Conservation (phyloP, 192 early-diverging fungal species). For the Lobulomyces angularis region DNA sequence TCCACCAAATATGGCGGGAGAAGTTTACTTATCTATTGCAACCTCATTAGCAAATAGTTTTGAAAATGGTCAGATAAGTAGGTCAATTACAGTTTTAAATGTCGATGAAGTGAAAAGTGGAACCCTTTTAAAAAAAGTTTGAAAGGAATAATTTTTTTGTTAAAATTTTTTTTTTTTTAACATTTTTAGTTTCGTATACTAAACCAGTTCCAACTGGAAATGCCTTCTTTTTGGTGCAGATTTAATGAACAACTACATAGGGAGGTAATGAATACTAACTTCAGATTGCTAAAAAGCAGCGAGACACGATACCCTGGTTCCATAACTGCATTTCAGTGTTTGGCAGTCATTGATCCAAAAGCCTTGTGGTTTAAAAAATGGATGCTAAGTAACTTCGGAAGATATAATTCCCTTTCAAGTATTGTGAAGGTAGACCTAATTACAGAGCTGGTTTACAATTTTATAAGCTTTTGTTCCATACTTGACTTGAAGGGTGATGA, state of each 20-base stretch:
- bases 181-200: slow-evolving; percentile 32
- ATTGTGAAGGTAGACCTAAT: slow-evolving; percentile 18
- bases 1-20: slow-evolving; percentile 33
- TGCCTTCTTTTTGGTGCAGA: slow-evolving; percentile 37
- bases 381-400: slow-evolving; percentile 28
- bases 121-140: slow-evolving; percentile 26
- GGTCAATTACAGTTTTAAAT: slow-evolving; percentile 15
- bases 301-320: neutral
- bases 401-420: slow-evolving; percentile 15
- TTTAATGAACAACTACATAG: slow-evolving; percentile 28
- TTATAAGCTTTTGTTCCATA: slow-evolving; percentile 22
- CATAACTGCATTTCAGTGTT: slow-evolving; percentile 24
- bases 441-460: slow-evolving; percentile 6
- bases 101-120: slow-evolving; percentile 17
- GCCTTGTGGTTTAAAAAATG: slow-evolving; percentile 39
- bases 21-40: slow-evolving; percentile 36
- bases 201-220: slow-evolving; percentile 32
- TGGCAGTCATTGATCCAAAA: slow-evolving; percentile 25
- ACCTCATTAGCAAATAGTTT: slow-evolving; percentile 18
- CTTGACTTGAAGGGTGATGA: neutral
- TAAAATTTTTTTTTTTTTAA: neutral
- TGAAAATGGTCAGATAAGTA: slow-evolving; percentile 13
- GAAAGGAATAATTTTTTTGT: too few relatives aligned
- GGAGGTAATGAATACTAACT: slow-evolving; percentile 24
- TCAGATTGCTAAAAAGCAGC: slow-evolving; percentile 14